Conservation (phyloP, 1,284 basidiomycete genomes). For the Boletus semigastroideus region DNA sequence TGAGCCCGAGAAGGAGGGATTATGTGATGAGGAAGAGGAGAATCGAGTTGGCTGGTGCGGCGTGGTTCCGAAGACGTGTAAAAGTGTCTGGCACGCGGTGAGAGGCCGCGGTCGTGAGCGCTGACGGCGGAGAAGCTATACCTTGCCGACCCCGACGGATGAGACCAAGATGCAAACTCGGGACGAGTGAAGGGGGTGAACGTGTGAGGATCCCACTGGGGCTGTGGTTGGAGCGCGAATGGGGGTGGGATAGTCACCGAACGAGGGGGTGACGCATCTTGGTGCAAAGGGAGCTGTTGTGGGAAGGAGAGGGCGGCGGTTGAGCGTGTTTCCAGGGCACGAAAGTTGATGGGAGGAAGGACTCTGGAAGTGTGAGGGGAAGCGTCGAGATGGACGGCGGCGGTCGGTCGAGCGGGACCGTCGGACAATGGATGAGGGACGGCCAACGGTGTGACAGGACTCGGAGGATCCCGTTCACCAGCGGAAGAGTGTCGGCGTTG, state of each 20-base stretch:
- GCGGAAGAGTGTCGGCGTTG: conserved; percentile 19
- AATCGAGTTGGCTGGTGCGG: conserved; percentile 7
- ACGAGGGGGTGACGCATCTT: conserved; percentile 6
- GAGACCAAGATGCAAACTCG: conserved; percentile 40
- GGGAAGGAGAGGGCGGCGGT: conserved; percentile 18
- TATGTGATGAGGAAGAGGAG: conserved; percentile 17
- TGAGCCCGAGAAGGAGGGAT: conserved; percentile 17
- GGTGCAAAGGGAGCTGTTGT: conserved; percentile 22
- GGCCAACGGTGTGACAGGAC: conserved; percentile 9
- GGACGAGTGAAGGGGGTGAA: conserved; percentile 39
- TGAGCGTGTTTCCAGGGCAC: conserved; percentile 18
- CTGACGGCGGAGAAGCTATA: conserved; percentile 16
- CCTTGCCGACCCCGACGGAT: conserved; percentile 21
- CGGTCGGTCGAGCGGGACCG: conserved; percentile 7
- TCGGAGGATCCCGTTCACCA: conserved; percentile 21
- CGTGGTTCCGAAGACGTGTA: conserved; percentile 14
- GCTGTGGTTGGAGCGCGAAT: conserved; percentile 62
- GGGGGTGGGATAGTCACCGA: conserved; percentile 51
- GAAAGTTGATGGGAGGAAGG: conserved; percentile 28
- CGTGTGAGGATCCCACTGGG: conserved; percentile 54
- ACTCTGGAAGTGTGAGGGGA: conserved; percentile 28
- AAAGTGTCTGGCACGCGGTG: conserved; percentile 10
- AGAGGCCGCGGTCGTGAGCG: conserved; percentile 14
- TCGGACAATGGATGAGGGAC: conserved; percentile 8
- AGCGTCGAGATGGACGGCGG: conserved; percentile 10